Percentiles rank a stretch among this genome's conserved stretches.
phyloP scores from a whole-genome alignment of 164 flowering plant species.

The Nelumbo lutea region DNA sequence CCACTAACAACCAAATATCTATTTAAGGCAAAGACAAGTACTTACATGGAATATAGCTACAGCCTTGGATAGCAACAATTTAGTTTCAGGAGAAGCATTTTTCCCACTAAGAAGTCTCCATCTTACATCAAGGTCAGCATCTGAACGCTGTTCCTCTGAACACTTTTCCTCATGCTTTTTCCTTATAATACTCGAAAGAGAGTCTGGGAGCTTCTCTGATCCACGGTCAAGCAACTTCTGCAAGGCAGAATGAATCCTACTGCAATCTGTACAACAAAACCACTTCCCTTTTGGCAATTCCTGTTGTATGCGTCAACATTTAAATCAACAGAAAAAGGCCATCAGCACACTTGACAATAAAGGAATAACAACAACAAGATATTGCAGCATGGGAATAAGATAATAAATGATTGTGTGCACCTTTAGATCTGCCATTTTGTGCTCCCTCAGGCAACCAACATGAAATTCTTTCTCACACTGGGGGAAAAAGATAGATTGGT shows the following conservation, averaged over 20 bases:
- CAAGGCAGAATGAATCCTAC: slow-evolving; percentile 44
- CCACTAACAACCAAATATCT: neutral
- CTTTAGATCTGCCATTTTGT: slow-evolving; percentile 59
- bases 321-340: neutral
- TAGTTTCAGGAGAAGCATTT: slow-evolving; percentile 36
- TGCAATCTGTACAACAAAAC: slow-evolving; percentile 76
- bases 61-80: slow-evolving; percentile 51
- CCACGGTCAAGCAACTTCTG: slow-evolving; percentile 42
- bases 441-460: slow-evolving; percentile 80
- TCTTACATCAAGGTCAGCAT: slow-evolving; percentile 40
- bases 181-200: slow-evolving; percentile 35
- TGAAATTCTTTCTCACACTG: slow-evolving; percentile 95
- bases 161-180: slow-evolving; percentile 34
- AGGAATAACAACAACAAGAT: neutral
- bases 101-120: slow-evolving; percentile 79
- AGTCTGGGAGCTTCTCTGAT: slow-evolving; percentile 46
- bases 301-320: slow-evolving; percentile 31
- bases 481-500: neutral
- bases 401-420: slow-evolving; percentile 23
- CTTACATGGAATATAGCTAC: slow-evolving; percentile 75
- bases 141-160: neutral
- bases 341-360: neutral
- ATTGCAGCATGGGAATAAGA: neutral
- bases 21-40: slow-evolving; percentile 9
- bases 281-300: slow-evolving; percentile 82